phyloP scores from a whole-genome alignment of 768 basidiomycete genomes.

The Auricularia auricula-judae region DNA sequence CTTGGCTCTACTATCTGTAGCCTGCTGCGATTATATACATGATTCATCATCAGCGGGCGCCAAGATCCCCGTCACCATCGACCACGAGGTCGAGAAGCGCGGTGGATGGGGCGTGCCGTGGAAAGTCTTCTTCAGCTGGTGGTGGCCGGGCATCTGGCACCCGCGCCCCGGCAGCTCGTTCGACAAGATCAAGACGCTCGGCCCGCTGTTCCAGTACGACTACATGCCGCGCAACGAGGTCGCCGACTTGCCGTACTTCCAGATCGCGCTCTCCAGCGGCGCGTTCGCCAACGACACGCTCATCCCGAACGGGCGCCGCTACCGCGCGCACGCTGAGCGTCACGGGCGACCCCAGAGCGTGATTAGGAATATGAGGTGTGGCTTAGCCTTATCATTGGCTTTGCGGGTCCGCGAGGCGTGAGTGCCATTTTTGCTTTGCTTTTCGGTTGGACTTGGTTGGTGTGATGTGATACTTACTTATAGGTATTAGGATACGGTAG shows the following conservation, averaged over 20 bases:
- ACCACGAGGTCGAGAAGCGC: not conserved
- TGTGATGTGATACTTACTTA: no score
- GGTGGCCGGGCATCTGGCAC: not conserved
- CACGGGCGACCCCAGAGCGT: constrained; percentile 10
- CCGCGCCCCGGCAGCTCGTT: not conserved
- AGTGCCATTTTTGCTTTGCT: no score
- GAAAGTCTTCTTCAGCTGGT: not conserved
- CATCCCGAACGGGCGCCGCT: constrained; percentile 22
- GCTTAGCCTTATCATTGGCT: constrained; percentile 7
- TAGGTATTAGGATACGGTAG: no score
- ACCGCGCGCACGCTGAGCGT: constrained; percentile 13
- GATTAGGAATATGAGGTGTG: constrained; percentile 13
- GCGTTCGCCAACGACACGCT: constrained; percentile 17
- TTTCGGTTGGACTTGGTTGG: no score
- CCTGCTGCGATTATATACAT: no score
- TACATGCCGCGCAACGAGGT: constrained; percentile 1
- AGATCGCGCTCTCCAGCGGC: not conserved
- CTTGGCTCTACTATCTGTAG: no score
- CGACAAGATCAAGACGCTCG: not conserved
- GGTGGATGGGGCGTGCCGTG: not conserved
- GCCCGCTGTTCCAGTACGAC: not conserved
- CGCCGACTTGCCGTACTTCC: not conserved
- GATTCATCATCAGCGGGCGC: no score
- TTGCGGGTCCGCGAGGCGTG: not conserved
- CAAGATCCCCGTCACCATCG: no score